Base-by-base conservation (phyloP, 129 eudicot genomes). In the Centella asiatica region DNA sequence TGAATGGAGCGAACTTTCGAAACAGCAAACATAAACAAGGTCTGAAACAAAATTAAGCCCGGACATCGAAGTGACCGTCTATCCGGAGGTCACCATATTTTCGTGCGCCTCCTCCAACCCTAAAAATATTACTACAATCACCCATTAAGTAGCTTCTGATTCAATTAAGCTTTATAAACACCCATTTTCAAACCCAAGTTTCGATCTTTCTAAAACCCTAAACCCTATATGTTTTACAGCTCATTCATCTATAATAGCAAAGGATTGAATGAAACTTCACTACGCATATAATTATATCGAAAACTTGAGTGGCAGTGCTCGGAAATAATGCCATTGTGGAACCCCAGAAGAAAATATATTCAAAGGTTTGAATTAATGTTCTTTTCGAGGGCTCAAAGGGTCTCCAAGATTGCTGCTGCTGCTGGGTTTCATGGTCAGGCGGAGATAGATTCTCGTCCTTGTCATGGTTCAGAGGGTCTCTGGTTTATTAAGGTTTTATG, bases 401-500 rank as follows among this genome's bases (percentile, higher is more conserved):
- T 66, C 23, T 69, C 73, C 18, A 77, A 59, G 58, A 20, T 78
- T 65, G 47, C 76, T 42, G 67, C 88, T 37, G 39, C 72, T 19
- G 73, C 89, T 42, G 66, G 71, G 23, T 73, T 76, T 48, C 78
- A 76, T 55, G 58, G 65, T 72, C 71, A 70, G 40, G 55, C 66
- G 13, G 45, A 47, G 56, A 15, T 27, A 57, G 79, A 77, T 67
- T 69, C 79, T 24, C 48, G 33, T 12, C 60, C 69, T 6, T 31
- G 54, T 69, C 76, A 57, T 0, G 8, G 8, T n/a, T 12, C 42
- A 18, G 72, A 70, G 37, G 52, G 74, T 32, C 48, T 69, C 34
- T 90, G 97, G 97, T 86, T 90, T 55, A 60, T 76, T 68, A 90
- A 90, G 64, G 80, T 87, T 40, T 84, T 90, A 51, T 86, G 81